Conservation (phyloP, 2,329 filamentous ascomycete genomes). For the Fusarium tjaetaba region DNA sequence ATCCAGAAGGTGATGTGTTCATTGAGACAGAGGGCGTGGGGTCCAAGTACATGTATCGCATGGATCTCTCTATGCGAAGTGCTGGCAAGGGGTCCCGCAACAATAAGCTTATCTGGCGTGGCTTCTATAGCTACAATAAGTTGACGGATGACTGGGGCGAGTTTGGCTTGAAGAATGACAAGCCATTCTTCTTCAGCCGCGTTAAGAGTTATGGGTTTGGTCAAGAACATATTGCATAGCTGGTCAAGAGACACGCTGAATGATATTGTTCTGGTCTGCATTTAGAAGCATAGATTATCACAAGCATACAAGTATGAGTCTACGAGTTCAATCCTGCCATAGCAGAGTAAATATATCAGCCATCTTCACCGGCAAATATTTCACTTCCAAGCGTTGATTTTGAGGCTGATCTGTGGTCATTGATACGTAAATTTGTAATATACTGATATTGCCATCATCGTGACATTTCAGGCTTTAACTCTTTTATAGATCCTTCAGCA, state of each 20-base stretch:
- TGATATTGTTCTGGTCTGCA: too few species aligned
- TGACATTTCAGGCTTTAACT: slow-evolving; percentile 3
- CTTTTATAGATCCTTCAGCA: slow-evolving; percentile 4
- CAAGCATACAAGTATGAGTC: neutral
- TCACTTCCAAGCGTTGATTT: neutral
- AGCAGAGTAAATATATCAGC: neutral
- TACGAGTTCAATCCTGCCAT: neutral
- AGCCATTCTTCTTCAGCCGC: slow-evolving; percentile 73
- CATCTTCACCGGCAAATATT: neutral
- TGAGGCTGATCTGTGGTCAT: neutral
- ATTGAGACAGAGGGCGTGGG: slow-evolving; percentile 88
- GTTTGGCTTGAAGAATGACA: slow-evolving; percentile 74
- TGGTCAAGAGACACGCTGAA: neutral
- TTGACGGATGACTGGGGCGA: slow-evolving; percentile 91
- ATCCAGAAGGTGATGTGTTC: slow-evolving; percentile 72
- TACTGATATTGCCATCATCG: slow-evolving; percentile 4
- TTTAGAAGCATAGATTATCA: neutral
- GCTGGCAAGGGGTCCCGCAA: slow-evolving; percentile 74
- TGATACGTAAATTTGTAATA: slow-evolving; percentile 16
- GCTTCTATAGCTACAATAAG: slow-evolving; percentile 90
- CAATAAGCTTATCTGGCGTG: slow-evolving; percentile 88
- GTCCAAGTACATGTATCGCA: slow-evolving; percentile 82
- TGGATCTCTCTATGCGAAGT: slow-evolving; percentile 78
- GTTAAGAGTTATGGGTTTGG: slow-evolving; percentile 70
- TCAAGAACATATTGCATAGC: slow-evolving; percentile 38